These are phyloP conservation scores for Stagonosporopsis tanaceti DNA, from an alignment of 2,329 filamentous ascomycete species.

Conservation along the genomic window DNA sequence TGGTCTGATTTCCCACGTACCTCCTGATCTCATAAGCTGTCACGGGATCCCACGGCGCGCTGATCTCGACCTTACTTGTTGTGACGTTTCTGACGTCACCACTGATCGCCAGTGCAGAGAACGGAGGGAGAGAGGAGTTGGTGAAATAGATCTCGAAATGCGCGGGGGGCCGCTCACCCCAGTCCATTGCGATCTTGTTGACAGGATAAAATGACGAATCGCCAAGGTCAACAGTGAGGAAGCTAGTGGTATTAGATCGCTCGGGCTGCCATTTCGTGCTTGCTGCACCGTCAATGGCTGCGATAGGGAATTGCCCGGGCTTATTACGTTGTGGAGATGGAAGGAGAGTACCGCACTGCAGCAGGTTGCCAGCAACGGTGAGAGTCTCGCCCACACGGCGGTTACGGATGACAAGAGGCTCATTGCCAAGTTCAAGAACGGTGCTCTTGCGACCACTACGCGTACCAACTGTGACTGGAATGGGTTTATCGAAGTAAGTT, in stretches of 20 bases:
- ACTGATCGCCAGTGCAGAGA: slow-evolving; percentile 4
- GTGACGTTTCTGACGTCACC: slow-evolving; percentile 29
- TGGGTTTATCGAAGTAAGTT: slow-evolving; percentile 61
- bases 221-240: slow-evolving; percentile 64
- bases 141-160: slow-evolving; percentile 64
- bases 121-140: slow-evolving; percentile 53
- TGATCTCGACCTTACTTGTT: slow-evolving; percentile 48
- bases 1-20: slow-evolving; percentile 57
- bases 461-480: slow-evolving; percentile 66
- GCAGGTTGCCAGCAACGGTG: slow-evolving; percentile 67
- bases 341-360: slow-evolving; percentile 67
- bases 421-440: slow-evolving; percentile 58
- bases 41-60: slow-evolving; percentile 51
- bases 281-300: slow-evolving; percentile 71
- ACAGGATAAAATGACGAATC: slow-evolving; percentile 51
- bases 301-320: slow-evolving; percentile 74
- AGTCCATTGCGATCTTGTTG: slow-evolving; percentile 65
- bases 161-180: slow-evolving; percentile 64
- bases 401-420: slow-evolving; percentile 65
- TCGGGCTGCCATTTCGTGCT: slow-evolving; percentile 73
- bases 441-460: slow-evolving; percentile 38
- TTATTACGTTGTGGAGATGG: slow-evolving; percentile 51
- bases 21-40: slow-evolving; percentile 48
- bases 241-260: slow-evolving; percentile 58
- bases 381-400: slow-evolving; percentile 63